Evolutionary conservation across 1,139 yeast species (phyloP).

Genomic region (Pichia sp.): DNA sequence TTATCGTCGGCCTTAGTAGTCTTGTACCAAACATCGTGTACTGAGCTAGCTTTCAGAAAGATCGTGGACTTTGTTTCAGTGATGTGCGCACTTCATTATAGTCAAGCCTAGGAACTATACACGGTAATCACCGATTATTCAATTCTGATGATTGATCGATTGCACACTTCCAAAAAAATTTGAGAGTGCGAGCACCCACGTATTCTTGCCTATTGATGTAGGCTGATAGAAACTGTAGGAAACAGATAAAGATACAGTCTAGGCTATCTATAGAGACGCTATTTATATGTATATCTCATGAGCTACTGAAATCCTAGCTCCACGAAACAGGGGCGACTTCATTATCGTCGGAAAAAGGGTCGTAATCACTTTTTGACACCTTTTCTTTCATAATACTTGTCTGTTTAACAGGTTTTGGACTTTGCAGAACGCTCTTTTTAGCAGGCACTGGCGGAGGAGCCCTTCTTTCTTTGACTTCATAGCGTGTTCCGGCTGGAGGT

Average conservation of each 20-base stretch:
- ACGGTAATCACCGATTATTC: too few species aligned
- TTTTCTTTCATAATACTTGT: neutral
- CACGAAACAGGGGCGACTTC: constrained; percentile 20
- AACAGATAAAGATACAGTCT: neutral
- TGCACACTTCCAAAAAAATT: neutral
- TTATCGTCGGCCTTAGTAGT: constrained; percentile 13
- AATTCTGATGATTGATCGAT: neutral
- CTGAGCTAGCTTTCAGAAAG: neutral
- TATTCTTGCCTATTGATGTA: too few species aligned
- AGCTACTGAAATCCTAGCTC: constrained; percentile 4
- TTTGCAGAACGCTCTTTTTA: constrained; percentile 14
- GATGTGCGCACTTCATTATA: too few species aligned
- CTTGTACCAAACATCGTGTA: constrained; percentile 6
- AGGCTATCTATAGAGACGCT: neutral
- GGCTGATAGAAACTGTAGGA: neutral
- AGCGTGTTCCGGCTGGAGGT: constrained; percentile 1
- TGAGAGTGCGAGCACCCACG: neutral
- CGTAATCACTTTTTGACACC: constrained; percentile 11
- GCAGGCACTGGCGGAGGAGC: constrained; percentile 20
- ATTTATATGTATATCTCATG: neutral
- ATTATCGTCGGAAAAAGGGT: constrained; percentile 22
- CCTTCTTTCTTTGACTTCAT: neutral
- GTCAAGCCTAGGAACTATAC: too few species aligned
- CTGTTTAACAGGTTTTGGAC: constrained; percentile 5
- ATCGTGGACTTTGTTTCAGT: neutral